Conservation (phyloP, 352 stramenopile species). For the Pilasporangium apinafurcum region DNA sequence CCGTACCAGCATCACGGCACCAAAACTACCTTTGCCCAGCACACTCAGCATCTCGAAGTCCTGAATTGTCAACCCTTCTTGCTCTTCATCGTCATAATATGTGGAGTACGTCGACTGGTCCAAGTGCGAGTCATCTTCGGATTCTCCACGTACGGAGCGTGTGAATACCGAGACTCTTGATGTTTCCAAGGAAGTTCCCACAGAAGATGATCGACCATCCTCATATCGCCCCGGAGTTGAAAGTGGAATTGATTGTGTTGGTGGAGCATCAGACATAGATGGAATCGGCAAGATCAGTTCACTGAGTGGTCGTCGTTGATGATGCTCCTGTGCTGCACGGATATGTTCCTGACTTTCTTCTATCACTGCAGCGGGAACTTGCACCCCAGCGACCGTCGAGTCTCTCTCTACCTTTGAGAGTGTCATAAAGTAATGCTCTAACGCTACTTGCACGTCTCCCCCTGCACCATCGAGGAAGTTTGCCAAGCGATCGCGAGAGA, state of each 20-base stretch:
- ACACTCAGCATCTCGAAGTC: conserved; percentile 90
- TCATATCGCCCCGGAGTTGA: conserved; percentile 6
- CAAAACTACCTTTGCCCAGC: conserved; percentile 81
- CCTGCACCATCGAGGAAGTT: conserved; percentile 78
- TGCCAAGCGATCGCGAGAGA: conserved; percentile 60
- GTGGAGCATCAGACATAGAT: conserved; percentile 17
- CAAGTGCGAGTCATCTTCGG: conserved; percentile 7
- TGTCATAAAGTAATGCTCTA: conserved; percentile 89
- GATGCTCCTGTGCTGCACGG: conserved; percentile 25
- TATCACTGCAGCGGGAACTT: neutral
- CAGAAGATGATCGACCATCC: neutral
- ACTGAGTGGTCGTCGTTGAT: conserved; percentile 45
- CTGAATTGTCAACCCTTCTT: conserved; percentile 77
- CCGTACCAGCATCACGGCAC: conserved; percentile 84
- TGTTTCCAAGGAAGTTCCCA: neutral
- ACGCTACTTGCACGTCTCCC: conserved; percentile 75
- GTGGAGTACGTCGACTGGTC: conserved; percentile 8
- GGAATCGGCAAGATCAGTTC: conserved; percentile 70
- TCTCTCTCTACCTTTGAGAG: conserved; percentile 32
- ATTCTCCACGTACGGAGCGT: conserved; percentile 6
- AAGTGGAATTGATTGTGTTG: conserved; percentile 12
- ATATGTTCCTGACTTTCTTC: conserved; percentile 13
- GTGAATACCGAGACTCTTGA: neutral
- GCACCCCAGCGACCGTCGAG: neutral
- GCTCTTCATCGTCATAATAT: conserved; percentile 20